Evolutionary conservation across 495 filamentous ascomycete species (phyloP), one percentile per base, ranked within the genome.

Genomic region (Tuber magnatum): DNA sequence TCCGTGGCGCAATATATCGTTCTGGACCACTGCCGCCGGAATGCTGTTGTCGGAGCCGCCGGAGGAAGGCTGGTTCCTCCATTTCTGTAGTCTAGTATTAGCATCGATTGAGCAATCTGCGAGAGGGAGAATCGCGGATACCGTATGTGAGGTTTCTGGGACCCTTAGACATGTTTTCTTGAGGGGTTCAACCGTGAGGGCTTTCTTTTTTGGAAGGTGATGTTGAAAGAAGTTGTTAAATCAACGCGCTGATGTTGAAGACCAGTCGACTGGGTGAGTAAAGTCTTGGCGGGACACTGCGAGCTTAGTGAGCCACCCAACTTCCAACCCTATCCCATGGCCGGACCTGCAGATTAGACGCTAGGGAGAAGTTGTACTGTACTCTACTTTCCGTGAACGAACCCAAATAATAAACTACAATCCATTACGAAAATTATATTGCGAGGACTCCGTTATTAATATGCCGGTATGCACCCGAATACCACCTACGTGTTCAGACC

Each of bases 121-220:
- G 6, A 16, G 28, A 20, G 40, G n/a, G 65, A 41, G 42, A 43
- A 73, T 69, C 28, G 32, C 3, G 56, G 14, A 24, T 74, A 83
- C 85, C 85, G 80, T 87, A 87, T 69, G 46, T 79, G 35, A 87
- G 81, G 75, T 85, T 83, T 82, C 85, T 87, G 48, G 84, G 79
- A 48, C 78, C 75, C 56, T 87, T 86, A 79, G 86, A 82, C 84
- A 85, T 85, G n/a, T 65, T 65, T 65, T 28, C 14, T 65, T 65
- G 56, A 65, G 56, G 56, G 1, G 56, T 6, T 35, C 28, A 65
- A 65, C 16, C 16, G 14, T 14, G 32, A 35, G 56, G 18, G 56
- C n/a, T 35, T 65, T 35, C 0, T 32, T 35, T 65, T 65, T 20
- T 35, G 56, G 56, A 35, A 18, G 12, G n/a, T 14, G 56, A 65